Evolutionary conservation across 139 green algal species (phyloP), one percentile per base, ranked within the genome.

Genomic region (Tetradesmus obliquus): DNA sequence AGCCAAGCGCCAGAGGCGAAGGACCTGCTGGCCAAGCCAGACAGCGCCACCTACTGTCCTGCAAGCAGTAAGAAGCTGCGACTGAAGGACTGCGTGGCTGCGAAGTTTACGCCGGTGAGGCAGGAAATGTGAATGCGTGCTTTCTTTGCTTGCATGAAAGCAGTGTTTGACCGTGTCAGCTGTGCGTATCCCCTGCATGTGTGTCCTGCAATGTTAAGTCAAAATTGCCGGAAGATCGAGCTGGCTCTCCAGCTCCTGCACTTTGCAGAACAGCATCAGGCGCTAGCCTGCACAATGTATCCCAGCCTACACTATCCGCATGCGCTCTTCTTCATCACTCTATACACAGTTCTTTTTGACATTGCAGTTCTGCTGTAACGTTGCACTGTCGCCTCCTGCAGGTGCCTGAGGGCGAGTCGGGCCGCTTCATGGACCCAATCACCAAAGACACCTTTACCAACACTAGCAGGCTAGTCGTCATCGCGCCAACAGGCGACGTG

Each of bases 391-490:
- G n/a, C n/a, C 8, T 76, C 1, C 15, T 76, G 15, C 66, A 76
- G 66, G 66, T 87, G 45, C 88, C n/a, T 13, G 62, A 88, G 53
- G 89, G 89, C 12, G 89, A 88, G 22, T 79, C 81, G 5, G 89
- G 89, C 3, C 89, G 60, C 45, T 97, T 96, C 95, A 98, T 98
- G 94, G 97, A 99, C 94, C 97, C 97, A 20, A 71, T 99, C 53
- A 97, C 97, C 2, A 93, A 96, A 55, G 96, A 98, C 81, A 96
- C 93, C n/a, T 97, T 99, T 86, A 97, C 96, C 12, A 99, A 99
- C 82, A 88, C 95, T 20, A 96, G 85, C 32, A 94, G 93, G 51
- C 94, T 99, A 20, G 96, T 99, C 3, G 91, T 98, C 7, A 90
- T 99, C 9, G 96, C 96, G 72, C 93, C 97, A 51, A 98, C 95